Percentiles rank a stretch among this genome's conserved stretches.
Evolutionary conservation across 2,329 filamentous ascomycete species (phyloP).

Genomic region (Aspergillus texensis): DNA sequence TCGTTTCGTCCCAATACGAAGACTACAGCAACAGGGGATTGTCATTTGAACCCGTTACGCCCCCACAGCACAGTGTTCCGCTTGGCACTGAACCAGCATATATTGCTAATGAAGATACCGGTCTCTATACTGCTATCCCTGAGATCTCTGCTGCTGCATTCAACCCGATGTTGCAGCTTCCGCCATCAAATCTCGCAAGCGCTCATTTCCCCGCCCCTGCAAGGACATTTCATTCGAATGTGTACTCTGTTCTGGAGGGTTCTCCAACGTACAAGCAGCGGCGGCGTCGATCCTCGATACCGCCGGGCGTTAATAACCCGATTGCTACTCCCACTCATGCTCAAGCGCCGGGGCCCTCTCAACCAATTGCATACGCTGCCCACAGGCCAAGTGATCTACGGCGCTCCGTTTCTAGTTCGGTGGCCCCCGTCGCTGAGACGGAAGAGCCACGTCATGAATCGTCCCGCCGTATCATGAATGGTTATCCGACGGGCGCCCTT

Average conservation of each 20-base stretch:
- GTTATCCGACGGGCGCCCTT: slow-evolving; percentile 68
- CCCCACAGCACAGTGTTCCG: slow-evolving; percentile 83
- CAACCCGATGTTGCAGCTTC: slow-evolving; percentile 88
- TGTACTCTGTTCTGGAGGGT: slow-evolving; percentile 95
- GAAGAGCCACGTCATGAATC: slow-evolving; percentile 80
- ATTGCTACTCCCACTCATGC: slow-evolving; percentile 60
- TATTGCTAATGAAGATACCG: slow-evolving; percentile 97
- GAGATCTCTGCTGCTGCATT: slow-evolving; percentile 78
- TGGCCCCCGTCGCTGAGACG: slow-evolving; percentile 77
- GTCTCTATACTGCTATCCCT: slow-evolving; percentile 91
- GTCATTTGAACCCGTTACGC: slow-evolving; percentile 95
- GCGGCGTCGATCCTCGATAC: slow-evolving; percentile 88
- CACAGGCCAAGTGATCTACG: slow-evolving; percentile 89
- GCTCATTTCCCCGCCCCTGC: slow-evolving; percentile 75
- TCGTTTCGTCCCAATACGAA: slow-evolving; percentile 97
- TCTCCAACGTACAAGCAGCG: slow-evolving; percentile 99
- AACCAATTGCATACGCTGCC: slow-evolving; percentile 56
- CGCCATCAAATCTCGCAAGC: slow-evolving; percentile 79
- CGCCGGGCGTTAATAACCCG: slow-evolving; percentile 73
- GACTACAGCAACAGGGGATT: slow-evolving; percentile 96
- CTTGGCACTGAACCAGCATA: slow-evolving; percentile 89
- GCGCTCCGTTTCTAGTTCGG: slow-evolving; percentile 85
- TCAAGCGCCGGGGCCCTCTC: slow-evolving; percentile 43
- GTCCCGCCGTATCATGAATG: slow-evolving; percentile 73
- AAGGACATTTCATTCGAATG: slow-evolving; percentile 70